These are phyloP conservation scores for Dendryphion nanum DNA, from an alignment of 2,329 filamentous ascomycete genomes.

Conservation along the genomic window DNA sequence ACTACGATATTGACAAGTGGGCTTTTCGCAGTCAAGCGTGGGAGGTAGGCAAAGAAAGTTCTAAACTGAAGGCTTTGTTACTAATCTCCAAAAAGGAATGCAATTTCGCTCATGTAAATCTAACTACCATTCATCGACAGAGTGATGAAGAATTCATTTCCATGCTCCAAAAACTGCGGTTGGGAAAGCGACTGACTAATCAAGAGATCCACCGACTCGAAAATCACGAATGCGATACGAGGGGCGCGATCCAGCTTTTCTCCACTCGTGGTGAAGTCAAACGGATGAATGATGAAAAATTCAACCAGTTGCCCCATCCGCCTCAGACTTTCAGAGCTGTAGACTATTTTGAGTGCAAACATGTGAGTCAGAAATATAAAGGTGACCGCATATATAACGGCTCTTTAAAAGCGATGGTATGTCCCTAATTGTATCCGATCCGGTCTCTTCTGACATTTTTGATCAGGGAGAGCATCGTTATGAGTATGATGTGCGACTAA, in stretches of 20 bases:
- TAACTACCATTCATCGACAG: slow-evolving; percentile 59
- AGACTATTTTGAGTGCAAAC: slow-evolving; percentile 45
- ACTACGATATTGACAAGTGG: slow-evolving; percentile 56
- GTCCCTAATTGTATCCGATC: not conserved
- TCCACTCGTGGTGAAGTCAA: slow-evolving; percentile 39
- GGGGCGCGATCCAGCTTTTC: slow-evolving; percentile 48
- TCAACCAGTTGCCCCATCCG: slow-evolving; percentile 25
- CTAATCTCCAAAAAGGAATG: slow-evolving; percentile 40
- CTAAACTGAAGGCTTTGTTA: not conserved
- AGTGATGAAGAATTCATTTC: slow-evolving; percentile 53
- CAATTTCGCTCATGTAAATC: slow-evolving; percentile 53
- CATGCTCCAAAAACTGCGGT: slow-evolving; percentile 56
- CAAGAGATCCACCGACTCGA: slow-evolving; percentile 46
- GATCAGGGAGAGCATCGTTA: slow-evolving; percentile 45
- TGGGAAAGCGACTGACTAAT: slow-evolving; percentile 42
- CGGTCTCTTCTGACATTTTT: not conserved
- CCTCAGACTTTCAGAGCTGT: slow-evolving; percentile 28
- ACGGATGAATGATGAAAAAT: slow-evolving; percentile 32
- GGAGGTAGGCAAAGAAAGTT: slow-evolving; percentile 27
- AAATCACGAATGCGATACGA: slow-evolving; percentile 44
- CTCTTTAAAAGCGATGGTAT: slow-evolving; percentile 33
- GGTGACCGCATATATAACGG: slow-evolving; percentile 13
- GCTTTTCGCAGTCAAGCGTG: slow-evolving; percentile 59
- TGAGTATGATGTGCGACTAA: slow-evolving; percentile 46
- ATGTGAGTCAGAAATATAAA: slow-evolving; percentile 19